These are phyloP conservation scores for Xylariales sp. DNA, from an alignment of 2,329 filamentous ascomycete species.

Conservation along the genomic window DNA sequence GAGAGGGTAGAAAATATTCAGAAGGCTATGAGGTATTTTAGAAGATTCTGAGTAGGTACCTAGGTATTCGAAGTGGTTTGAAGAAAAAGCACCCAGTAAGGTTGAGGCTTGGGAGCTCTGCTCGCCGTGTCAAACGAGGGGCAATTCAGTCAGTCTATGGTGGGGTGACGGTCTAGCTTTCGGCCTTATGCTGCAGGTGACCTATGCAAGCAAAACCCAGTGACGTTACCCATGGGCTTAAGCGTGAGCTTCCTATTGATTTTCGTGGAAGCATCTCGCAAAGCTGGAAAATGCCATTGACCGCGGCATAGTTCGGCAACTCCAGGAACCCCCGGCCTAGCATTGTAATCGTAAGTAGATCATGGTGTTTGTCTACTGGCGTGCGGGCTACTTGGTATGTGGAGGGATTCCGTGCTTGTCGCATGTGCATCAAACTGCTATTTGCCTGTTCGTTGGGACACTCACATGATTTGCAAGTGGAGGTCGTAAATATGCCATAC, in stretches of 20 bases:
- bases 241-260: slow-evolving; percentile 2
- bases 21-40: background rate
- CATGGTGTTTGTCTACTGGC: no score
- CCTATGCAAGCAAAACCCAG: background rate
- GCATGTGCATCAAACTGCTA: no score
- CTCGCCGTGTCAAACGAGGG: slow-evolving; percentile 2
- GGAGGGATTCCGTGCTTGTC: background rate
- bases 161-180: slow-evolving; percentile 2
- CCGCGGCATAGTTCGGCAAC: slow-evolving; percentile 6
- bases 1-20: slow-evolving; percentile 1
- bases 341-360: background rate
- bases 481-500: no score
- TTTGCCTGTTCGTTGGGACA: background rate
- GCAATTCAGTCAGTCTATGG: slow-evolving; percentile 3
- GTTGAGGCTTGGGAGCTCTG: slow-evolving; percentile 2
- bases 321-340: background rate
- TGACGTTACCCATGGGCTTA: slow-evolving; percentile 6
- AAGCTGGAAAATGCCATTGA: background rate
- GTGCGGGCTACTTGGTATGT: no score
- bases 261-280: background rate
- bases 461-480: no score
- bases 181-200: background rate
- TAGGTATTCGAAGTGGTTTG: background rate
- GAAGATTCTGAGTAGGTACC: no score
- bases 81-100: slow-evolving; percentile 7